Conservation (phyloP, 2,329 filamentous ascomycete genomes). For the Ascochyta lentis region DNA sequence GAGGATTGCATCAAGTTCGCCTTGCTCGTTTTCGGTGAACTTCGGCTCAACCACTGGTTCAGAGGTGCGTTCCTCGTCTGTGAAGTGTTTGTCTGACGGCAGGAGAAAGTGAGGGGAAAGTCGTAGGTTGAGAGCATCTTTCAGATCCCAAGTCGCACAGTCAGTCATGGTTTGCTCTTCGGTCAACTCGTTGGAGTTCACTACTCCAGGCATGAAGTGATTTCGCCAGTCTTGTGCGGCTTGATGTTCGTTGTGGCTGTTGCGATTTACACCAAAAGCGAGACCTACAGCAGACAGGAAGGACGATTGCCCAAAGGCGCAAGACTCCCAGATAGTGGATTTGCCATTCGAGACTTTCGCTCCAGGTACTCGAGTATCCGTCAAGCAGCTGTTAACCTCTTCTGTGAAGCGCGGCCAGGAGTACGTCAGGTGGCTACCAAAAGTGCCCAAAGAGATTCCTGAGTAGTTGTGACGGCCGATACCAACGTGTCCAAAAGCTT, state of each 20-base stretch:
- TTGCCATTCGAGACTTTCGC: constrained; percentile 40
- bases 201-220: constrained; percentile 47
- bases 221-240: constrained; percentile 48
- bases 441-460: constrained; percentile 36
- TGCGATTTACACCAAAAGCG: constrained; percentile 40
- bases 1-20: constrained; percentile 24
- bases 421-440: constrained; percentile 38
- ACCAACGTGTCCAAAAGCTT: constrained; percentile 35
- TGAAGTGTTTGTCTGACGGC: constrained; percentile 29
- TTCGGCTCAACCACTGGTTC: constrained; percentile 5
- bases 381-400: constrained; percentile 37
- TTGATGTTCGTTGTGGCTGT: neutral
- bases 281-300: constrained; percentile 49
- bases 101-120: constrained; percentile 38
- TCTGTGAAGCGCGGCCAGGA: constrained; percentile 41
- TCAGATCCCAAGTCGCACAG: constrained; percentile 41
- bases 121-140: constrained; percentile 39
- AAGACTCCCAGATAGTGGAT: constrained; percentile 55
- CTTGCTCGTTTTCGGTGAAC: constrained; percentile 21
- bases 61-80: constrained; percentile 18
- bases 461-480: constrained; percentile 33
- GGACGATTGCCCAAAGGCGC: constrained; percentile 50
- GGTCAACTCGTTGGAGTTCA: neutral
- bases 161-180: constrained; percentile 26
- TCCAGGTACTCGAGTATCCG: constrained; percentile 48